phyloP scores from a whole-genome alignment of 2,329 filamentous ascomycete species.

The Hypoxylon sp. region DNA sequence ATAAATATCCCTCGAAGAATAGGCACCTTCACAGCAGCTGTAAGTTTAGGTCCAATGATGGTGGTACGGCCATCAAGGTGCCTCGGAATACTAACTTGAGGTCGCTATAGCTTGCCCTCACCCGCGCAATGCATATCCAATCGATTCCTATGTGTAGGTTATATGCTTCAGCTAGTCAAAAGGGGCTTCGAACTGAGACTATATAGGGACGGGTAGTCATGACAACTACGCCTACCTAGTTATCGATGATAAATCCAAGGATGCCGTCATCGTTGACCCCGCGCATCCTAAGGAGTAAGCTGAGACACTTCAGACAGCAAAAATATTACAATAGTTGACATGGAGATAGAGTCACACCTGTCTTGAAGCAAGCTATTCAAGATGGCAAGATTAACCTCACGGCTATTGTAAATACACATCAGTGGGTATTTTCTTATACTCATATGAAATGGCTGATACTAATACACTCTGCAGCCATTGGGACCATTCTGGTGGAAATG shows the following conservation, averaged over 20 bases:
- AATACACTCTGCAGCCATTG: conserved; percentile 71
- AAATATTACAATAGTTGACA: too few relatives aligned
- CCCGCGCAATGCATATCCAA: conserved; percentile 80
- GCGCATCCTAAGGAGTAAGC: conserved; percentile 79
- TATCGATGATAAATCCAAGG: conserved; percentile 78
- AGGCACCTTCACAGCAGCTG: conserved; percentile 42
- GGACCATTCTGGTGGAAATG: conserved; percentile 94
- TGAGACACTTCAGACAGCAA: not conserved
- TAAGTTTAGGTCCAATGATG: conserved; percentile 41
- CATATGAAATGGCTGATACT: not conserved
- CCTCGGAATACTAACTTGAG: conserved; percentile 21
- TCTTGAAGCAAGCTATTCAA: conserved; percentile 77
- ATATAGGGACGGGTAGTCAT: conserved; percentile 74
- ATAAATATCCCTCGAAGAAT: conserved; percentile 48
- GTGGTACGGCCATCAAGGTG: conserved; percentile 36
- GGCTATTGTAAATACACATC: conserved; percentile 95
- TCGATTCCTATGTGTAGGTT: conserved; percentile 87
- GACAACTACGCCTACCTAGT: conserved; percentile 90
- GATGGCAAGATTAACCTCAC: conserved; percentile 80
- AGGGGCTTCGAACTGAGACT: conserved; percentile 11
- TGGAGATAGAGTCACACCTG: conserved; percentile 62
- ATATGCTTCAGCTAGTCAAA: not conserved
- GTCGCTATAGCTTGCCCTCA: conserved; percentile 44
- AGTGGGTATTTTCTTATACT: conserved; percentile 66
- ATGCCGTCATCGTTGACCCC: conserved; percentile 81